A percentile compares a stretch with the other conserved stretches of the same genome.
Evolutionary conservation across 495 filamentous ascomycete species (phyloP).

Genomic region (Penicillium canescens): DNA sequence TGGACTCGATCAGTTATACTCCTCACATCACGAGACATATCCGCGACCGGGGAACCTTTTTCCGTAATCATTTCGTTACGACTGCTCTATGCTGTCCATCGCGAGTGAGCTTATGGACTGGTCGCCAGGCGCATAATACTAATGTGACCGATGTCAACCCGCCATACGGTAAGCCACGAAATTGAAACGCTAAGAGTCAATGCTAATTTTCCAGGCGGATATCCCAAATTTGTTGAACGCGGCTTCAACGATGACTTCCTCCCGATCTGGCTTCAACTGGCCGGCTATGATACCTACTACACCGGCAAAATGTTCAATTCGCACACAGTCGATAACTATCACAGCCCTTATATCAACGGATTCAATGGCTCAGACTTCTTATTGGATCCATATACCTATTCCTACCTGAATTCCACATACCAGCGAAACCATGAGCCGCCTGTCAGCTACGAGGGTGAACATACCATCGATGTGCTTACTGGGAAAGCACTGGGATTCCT

Average conservation of each 20-base stretch:
- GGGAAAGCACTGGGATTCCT: conserved; percentile 63
- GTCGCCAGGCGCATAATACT: conserved; percentile 69
- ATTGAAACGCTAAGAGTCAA: background rate
- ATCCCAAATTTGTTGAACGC: conserved; percentile 66
- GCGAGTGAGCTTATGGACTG: conserved; percentile 63
- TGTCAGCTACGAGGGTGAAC: conserved; percentile 55
- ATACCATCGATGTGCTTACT: conserved; percentile 63
- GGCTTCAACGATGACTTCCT: conserved; percentile 68
- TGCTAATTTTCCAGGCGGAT: conserved; percentile 52
- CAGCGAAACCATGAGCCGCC: conserved; percentile 63
- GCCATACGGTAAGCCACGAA: conserved; percentile 50
- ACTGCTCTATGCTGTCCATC: conserved; percentile 66
- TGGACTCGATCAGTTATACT: conserved; percentile 59
- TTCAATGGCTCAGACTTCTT: conserved; percentile 63
- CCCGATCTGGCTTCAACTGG: conserved; percentile 67
- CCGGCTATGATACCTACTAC: conserved; percentile 74
- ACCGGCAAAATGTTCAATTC: conserved; percentile 73
- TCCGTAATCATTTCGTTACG: conserved; percentile 60
- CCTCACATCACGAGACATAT: conserved; percentile 54
- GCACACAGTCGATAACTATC: conserved; percentile 58
- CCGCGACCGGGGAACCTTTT: conserved; percentile 54
- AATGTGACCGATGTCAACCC: conserved; percentile 71
- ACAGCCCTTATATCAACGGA: conserved; percentile 58
- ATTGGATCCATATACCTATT: conserved; percentile 71
- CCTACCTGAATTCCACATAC: conserved; percentile 65